Evolutionary conservation across 345 rosid genomes (phyloP).

Genomic region (Bretschneidera sinensis): DNA sequence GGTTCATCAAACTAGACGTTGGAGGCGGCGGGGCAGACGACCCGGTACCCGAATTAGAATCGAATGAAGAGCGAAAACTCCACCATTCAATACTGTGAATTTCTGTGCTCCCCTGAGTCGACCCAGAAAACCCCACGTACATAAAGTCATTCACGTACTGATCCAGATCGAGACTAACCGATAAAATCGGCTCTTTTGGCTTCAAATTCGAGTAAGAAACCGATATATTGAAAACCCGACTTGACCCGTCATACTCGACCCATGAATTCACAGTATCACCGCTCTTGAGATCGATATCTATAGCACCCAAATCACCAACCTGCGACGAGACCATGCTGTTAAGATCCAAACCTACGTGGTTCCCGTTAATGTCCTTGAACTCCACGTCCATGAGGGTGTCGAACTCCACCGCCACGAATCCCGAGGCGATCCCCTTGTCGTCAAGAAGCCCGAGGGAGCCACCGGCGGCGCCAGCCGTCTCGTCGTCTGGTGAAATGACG

Average conservation of each 20-base stretch:
- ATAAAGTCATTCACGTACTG: conserved; percentile 77
- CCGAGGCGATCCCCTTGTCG: conserved; percentile 33
- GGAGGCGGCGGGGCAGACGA: conserved; percentile 63
- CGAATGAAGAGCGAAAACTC: conserved; percentile 80
- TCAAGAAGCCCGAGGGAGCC: conserved; percentile 66
- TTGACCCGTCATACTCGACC: conserved; percentile 69
- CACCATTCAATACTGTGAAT: conserved; percentile 91
- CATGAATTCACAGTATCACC: conserved; percentile 83
- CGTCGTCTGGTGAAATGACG: conserved; percentile 64
- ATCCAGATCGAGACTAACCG: conserved; percentile 58
- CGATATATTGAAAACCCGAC: conserved; percentile 38
- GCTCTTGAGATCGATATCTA: conserved; percentile 82
- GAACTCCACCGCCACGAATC: conserved; percentile 87
- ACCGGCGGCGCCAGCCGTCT: conserved; percentile 65
- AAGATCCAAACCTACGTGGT: conserved; percentile 94
- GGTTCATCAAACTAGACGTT: conserved; percentile 51
- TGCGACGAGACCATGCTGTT: conserved; percentile 69
- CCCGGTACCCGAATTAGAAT: conserved; percentile 27
- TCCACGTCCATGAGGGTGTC: conserved; percentile 91
- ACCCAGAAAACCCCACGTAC: conserved; percentile 98
- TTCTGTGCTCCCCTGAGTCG: conserved; percentile 98
- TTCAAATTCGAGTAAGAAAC: conserved; percentile 85
- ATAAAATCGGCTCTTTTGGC: conserved; percentile 64
- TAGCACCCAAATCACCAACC: conserved; percentile 55
- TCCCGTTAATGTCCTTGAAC: conserved; percentile 83